These are phyloP conservation scores for Asterella californica DNA, from an alignment of 225 moss, liverwort and hornwort species.

Conservation along the genomic window DNA sequence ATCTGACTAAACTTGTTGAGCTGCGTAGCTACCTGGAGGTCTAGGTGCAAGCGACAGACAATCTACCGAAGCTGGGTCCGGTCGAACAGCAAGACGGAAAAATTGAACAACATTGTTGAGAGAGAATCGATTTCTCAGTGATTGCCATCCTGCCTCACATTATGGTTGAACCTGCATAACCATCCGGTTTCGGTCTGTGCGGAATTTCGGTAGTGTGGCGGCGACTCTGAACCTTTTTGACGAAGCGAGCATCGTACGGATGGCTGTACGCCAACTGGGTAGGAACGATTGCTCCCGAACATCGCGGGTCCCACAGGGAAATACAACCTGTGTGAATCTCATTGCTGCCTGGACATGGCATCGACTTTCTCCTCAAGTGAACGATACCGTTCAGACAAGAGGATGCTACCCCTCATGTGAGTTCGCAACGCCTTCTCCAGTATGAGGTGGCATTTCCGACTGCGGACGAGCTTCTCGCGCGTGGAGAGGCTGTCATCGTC, in stretches of 20 bases:
- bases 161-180: background rate
- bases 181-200: background rate
- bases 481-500: slow-evolving; percentile 38
- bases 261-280: background rate
- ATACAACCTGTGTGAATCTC: background rate
- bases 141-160: background rate
- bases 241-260: background rate
- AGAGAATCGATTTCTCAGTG: background rate
- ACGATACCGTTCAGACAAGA: slow-evolving; percentile 36
- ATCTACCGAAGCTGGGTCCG: background rate
- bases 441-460: slow-evolving; percentile 40
- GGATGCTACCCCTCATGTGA: slow-evolving; percentile 38
- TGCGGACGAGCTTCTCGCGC: slow-evolving; percentile 36
- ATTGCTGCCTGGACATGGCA: slow-evolving; percentile 23
- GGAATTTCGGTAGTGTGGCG: background rate
- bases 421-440: slow-evolving; percentile 39
- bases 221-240: background rate
- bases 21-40: background rate
- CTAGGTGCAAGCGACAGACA: background rate
- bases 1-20: background rate
- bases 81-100: background rate
- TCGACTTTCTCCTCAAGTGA: slow-evolving; percentile 39
- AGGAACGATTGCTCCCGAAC: background rate
- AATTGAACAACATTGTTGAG: background rate
- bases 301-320: background rate